Percentiles rank a stretch among this genome's conserved stretches.
Conservation (phyloP, 192 early-diverging fungal genomes). For the Mortierella claussenii region DNA sequence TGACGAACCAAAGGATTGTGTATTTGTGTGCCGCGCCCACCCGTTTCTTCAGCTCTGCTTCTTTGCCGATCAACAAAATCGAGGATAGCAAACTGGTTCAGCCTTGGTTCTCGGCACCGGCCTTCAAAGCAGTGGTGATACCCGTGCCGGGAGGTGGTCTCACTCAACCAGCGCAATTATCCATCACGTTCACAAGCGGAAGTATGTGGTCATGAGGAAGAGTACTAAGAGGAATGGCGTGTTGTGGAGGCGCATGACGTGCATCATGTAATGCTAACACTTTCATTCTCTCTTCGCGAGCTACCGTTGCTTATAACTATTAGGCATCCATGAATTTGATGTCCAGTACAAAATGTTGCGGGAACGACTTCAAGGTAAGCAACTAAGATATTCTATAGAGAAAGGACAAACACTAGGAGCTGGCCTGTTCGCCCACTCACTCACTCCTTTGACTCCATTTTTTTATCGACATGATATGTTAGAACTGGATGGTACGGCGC, state of each 20-base stretch:
- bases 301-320: no score
- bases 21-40: conserved; percentile 26
- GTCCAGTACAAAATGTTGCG: conserved; percentile 32
- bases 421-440: no score
- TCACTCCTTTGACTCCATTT: no score
- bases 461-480: no score
- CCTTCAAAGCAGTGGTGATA: conserved; percentile 42
- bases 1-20: conserved; percentile 45
- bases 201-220: no score
- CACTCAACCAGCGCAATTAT: conserved; percentile 29
- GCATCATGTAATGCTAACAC: not conserved
- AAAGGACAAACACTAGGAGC: no score
- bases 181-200: conserved; percentile 29
- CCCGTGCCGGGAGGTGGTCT: conserved; percentile 40
- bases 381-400: no score
- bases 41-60: conserved; percentile 25
- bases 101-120: conserved; percentile 42
- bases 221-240: no score
- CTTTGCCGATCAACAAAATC: conserved; percentile 38
- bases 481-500: conserved; percentile 41
- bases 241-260: no score
- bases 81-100: conserved; percentile 41
- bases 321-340: conserved; percentile 43
- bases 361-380: conserved; percentile 38
- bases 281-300: not conserved